These are phyloP conservation scores for Ganoderma lingzhi DNA, from an alignment of 1,284 basidiomycete genomes.

Conservation along the genomic window DNA sequence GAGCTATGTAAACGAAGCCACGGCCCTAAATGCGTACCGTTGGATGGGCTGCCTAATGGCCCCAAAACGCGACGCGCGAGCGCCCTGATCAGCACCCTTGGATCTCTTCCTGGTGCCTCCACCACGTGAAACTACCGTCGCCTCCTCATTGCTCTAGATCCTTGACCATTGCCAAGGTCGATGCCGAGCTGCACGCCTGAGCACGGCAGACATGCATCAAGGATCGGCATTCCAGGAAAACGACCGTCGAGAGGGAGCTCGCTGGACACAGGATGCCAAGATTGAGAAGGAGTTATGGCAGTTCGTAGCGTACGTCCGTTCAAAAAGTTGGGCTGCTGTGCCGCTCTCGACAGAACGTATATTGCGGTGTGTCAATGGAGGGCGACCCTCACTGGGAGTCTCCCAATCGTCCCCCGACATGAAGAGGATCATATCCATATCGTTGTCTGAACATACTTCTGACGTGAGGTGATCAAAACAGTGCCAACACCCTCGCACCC, in stretches of 20 bases:
- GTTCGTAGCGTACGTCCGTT: neutral
- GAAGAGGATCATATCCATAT: neutral
- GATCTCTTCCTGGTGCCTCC: conserved; percentile 1
- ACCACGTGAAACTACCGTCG: neutral
- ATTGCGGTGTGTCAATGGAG: neutral
- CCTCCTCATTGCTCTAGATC: neutral
- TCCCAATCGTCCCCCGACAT: neutral
- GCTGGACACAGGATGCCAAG: neutral
- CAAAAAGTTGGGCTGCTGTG: neutral
- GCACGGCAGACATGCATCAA: neutral
- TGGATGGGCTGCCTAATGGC: neutral
- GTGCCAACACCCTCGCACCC: neutral
- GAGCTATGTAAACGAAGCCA: conserved; percentile 5
- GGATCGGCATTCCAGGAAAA: neutral
- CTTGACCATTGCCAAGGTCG: neutral
- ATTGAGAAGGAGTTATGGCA: neutral
- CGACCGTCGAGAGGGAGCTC: neutral
- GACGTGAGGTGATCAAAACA: neutral
- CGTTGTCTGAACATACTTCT: neutral
- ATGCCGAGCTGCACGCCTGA: neutral
- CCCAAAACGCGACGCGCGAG: neutral
- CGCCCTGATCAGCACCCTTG: neutral
- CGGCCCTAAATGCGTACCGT: conserved; percentile 2
- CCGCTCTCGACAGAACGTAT: neutral
- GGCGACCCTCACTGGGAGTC: neutral